phyloP scores from a whole-genome alignment of 495 filamentous ascomycete genomes.

The Neurospora sublineolata region DNA sequence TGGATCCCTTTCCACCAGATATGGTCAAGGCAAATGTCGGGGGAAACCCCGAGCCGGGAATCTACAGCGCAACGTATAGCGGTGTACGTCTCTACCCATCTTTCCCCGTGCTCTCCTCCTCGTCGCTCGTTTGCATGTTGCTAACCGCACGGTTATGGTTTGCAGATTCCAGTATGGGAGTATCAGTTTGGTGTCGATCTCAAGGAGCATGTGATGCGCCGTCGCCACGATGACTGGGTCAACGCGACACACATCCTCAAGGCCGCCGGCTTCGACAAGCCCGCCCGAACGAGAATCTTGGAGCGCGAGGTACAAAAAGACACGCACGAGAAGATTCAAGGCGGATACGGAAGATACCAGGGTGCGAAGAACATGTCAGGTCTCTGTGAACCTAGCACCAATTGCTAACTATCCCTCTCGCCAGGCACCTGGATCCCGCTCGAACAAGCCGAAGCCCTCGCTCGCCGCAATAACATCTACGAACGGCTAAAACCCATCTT shows the following conservation, averaged over 20 bases:
- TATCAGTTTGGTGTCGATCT: conserved; percentile 64
- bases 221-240: conserved; percentile 78
- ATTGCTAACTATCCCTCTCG: conserved; percentile 11
- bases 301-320: conserved; percentile 96
- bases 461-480: conserved; percentile 72
- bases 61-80: conserved; percentile 90
- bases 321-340: conserved; percentile 92
- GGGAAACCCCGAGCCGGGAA: conserved; percentile 25
- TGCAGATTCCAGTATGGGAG: conserved; percentile 81
- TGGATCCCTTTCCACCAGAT: background rate
- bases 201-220: conserved; percentile 74
- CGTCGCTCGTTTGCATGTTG: background rate
- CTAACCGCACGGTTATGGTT: conserved; percentile 18
- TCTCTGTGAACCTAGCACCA: background rate
- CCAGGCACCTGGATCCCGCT: conserved; percentile 93
- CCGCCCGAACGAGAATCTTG: conserved; percentile 82
- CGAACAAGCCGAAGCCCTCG: conserved; percentile 65
- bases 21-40: conserved; percentile 30
- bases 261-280: conserved; percentile 59
- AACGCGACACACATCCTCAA: conserved; percentile 95
- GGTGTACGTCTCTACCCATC: conserved; percentile 51
- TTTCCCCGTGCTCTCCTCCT: background rate
- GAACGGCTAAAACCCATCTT: conserved; percentile 77
- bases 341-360: conserved; percentile 98
- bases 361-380: conserved; percentile 37